Percentiles rank a stretch among this genome's conserved stretches.
Evolutionary conservation across 2,329 filamentous ascomycete genomes (phyloP).

Genomic region (Cercospora zeina): DNA sequence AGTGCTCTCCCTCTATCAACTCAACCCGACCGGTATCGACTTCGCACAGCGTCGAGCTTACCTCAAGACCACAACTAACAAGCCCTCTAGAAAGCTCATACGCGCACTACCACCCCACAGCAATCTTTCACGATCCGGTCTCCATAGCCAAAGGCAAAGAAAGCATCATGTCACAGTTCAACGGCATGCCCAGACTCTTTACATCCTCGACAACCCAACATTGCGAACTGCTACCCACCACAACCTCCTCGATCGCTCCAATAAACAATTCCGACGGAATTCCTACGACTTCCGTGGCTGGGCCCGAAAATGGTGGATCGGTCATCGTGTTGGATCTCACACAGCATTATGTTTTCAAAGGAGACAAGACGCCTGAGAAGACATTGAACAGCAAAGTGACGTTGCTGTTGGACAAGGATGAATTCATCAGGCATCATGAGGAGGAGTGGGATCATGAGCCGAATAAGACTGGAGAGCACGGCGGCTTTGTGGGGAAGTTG

Average conservation of each 20-base stretch:
- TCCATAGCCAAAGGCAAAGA: conserved; percentile 34
- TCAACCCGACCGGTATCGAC: conserved; percentile 24
- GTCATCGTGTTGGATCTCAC: conserved; percentile 32
- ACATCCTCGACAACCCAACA: conserved; percentile 29
- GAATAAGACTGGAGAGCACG: conserved; percentile 32
- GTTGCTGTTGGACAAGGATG: conserved; percentile 30
- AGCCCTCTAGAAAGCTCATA: conserved; percentile 26
- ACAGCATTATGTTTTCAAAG: conserved; percentile 38
- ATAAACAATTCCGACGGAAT: background rate
- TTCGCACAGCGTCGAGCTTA: background rate
- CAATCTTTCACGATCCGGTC: conserved; percentile 36
- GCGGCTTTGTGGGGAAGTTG: conserved; percentile 36
- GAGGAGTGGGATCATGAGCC: conserved; percentile 36
- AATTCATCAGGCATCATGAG: conserved; percentile 34
- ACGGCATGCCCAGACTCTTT: conserved; percentile 38
- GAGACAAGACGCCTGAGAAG: conserved; percentile 34
- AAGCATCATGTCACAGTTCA: conserved; percentile 36
- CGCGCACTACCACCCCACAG: conserved; percentile 31
- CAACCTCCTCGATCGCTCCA: conserved; percentile 4
- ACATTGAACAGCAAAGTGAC: conserved; percentile 35
- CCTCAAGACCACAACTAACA: background rate
- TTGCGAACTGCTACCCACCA: conserved; percentile 26
- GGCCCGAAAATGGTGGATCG: conserved; percentile 14
- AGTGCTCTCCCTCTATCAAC: conserved; percentile 33
- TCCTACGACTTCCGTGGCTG: background rate